phyloP scores from a whole-genome alignment of 306 rosid genomes.

The Ochetophila trinervis region DNA sequence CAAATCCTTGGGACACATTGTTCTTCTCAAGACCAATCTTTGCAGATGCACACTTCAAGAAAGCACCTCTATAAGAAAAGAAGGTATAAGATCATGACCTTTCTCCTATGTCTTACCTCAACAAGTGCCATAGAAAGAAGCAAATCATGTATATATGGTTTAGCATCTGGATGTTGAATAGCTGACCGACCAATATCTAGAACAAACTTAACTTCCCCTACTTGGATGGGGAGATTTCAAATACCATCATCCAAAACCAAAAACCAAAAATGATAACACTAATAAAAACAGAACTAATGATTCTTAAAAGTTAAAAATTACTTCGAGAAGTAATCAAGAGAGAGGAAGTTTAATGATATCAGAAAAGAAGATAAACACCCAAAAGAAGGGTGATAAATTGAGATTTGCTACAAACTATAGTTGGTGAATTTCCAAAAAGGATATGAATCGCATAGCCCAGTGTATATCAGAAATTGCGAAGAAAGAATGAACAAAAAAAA shows the following conservation, averaged over 20 bases:
- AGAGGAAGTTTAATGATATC: neutral
- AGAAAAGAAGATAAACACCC: slow-evolving; percentile 1
- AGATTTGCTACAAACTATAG: neutral
- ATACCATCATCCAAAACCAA: slow-evolving; percentile 11
- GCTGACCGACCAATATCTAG: slow-evolving; percentile 64
- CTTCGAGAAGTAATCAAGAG: neutral
- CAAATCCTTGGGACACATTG: slow-evolving; percentile 89
- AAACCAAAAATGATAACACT: neutral
- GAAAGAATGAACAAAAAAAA: neutral
- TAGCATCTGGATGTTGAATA: slow-evolving; percentile 73
- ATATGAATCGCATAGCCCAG: neutral
- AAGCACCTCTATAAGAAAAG: slow-evolving; percentile 66
- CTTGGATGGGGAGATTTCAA: slow-evolving; percentile 44
- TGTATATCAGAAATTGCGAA: neutral
- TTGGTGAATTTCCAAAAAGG: slow-evolving; percentile 2
- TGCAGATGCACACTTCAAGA: slow-evolving; percentile 96
- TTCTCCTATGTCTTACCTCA: slow-evolving; percentile 67
- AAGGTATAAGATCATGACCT: slow-evolving; percentile 35
- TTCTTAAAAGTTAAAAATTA: neutral
- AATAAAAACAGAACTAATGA: neutral
- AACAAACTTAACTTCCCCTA: slow-evolving; percentile 81
- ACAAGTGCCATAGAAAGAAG: slow-evolving; percentile 92
- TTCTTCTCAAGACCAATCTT: slow-evolving; percentile 90
- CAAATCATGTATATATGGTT: slow-evolving; percentile 76
- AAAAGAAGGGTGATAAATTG: slow-evolving; percentile 11